phyloP scores from a whole-genome alignment of 768 basidiomycete species.

The Russula sp. region DNA sequence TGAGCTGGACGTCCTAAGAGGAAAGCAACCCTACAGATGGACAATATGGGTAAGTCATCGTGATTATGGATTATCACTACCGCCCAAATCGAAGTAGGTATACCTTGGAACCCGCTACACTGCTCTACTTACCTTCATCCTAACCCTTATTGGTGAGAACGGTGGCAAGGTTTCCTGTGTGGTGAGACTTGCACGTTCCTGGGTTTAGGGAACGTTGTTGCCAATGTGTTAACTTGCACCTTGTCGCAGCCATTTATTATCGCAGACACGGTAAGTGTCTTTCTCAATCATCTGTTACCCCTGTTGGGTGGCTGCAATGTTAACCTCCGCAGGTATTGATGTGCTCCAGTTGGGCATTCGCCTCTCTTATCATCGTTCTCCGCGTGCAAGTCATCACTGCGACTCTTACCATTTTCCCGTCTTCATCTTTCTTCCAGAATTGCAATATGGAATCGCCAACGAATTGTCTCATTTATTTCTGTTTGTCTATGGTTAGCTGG shows the following conservation, averaged over 20 bases:
- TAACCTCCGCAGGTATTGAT: background rate
- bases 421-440: background rate
- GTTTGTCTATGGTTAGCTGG: background rate
- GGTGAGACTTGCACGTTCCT: background rate
- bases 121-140: background rate
- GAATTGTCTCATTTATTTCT: background rate
- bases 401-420: background rate
- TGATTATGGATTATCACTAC: no score
- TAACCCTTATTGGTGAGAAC: background rate
- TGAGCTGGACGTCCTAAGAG: constrained; percentile 1
- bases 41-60: constrained; percentile 6
- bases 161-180: background rate
- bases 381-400: background rate
- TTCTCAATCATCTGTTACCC: background rate
- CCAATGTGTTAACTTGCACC: background rate
- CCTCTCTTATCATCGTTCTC: background rate
- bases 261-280: background rate
- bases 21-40: background rate
- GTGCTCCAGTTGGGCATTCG: background rate
- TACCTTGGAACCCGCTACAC: constrained; percentile 12
- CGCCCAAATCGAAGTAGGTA: background rate
- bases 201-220: background rate
- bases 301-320: background rate
- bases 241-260: background rate
- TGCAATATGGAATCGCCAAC: constrained; percentile 1